phyloP scores from a whole-genome alignment of 2,329 filamentous ascomycete species.

The Thermoascus crustaceus region DNA sequence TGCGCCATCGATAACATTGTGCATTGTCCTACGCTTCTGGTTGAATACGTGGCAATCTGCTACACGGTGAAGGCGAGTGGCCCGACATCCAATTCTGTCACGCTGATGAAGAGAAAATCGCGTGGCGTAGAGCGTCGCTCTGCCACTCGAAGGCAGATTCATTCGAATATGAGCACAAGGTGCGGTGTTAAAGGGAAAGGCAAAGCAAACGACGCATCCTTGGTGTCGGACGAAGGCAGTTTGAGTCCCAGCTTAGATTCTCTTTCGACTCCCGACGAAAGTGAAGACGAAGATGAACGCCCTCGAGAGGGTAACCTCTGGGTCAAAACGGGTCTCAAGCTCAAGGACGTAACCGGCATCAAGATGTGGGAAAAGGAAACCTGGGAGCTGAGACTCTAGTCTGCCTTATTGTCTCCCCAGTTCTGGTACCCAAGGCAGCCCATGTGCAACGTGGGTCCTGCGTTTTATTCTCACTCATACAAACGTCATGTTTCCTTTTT shows the following conservation, averaged over 20 bases:
- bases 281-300: background rate
- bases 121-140: too few species aligned
- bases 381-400: conserved; percentile 13
- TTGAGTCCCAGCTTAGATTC: too few species aligned
- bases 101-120: conserved; percentile 4
- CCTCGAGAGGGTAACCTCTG: conserved; percentile 1
- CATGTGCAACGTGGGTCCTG: too few species aligned
- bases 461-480: too few species aligned
- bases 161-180: too few species aligned
- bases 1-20: conserved; percentile 15
- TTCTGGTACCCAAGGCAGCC: too few species aligned
- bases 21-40: conserved; percentile 10
- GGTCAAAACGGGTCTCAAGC: conserved; percentile 6
- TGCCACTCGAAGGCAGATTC: too few species aligned
- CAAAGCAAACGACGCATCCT: background rate
- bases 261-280: too few species aligned
- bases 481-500: too few species aligned
- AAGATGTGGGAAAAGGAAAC: conserved; percentile 19
- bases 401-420: too few species aligned
- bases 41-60: conserved; percentile 17
- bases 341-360: conserved; percentile 12
- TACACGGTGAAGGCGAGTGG: conserved; percentile 8
- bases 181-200: too few species aligned
- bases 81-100: conserved; percentile 3
- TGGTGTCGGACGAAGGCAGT: too few species aligned